Conservation (phyloP, 208 protist genomes). For the Acanthamoeba divionensis region DNA sequence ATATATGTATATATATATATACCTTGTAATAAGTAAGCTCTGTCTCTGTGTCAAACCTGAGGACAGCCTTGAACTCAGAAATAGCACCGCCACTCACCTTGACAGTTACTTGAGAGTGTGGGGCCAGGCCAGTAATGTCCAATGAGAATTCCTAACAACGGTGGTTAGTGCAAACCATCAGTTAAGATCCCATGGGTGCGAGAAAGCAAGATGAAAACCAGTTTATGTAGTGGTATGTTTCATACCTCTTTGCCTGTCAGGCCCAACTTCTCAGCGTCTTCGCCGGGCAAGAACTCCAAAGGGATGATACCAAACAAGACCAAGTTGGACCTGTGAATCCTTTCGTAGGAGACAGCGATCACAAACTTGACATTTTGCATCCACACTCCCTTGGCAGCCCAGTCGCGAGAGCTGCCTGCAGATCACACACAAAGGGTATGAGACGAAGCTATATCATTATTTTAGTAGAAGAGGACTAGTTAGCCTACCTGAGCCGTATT, state of each 20-base stretch:
- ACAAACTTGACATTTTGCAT: conserved; percentile 90
- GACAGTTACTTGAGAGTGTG: conserved; percentile 78
- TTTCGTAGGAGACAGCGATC: conserved; percentile 66
- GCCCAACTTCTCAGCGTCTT: conserved; percentile 74
- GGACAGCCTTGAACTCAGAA: conserved; percentile 81
- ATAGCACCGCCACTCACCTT: conserved; percentile 83
- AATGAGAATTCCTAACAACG: background rate
- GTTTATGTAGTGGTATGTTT: too few relatives aligned
- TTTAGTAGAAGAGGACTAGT: background rate
- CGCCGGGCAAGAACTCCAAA: conserved; percentile 89
- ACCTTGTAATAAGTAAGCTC: conserved; percentile 90
- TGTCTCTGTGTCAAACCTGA: conserved; percentile 92
- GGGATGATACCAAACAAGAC: conserved; percentile 94
- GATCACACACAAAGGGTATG: background rate
- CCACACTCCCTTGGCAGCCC: conserved; percentile 90
- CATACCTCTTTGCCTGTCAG: conserved; percentile 27
- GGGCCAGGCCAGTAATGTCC: conserved; percentile 1
- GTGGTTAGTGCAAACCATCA: too few relatives aligned
- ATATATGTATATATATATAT: background rate
- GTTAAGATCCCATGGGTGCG: too few relatives aligned
- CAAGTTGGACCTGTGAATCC: conserved; percentile 94
- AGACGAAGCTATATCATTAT: background rate
- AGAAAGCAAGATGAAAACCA: too few relatives aligned
- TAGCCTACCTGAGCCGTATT: conserved; percentile 91
- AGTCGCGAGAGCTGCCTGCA: conserved; percentile 87